Base-by-base conservation (phyloP, 768 basidiomycete species). In the Russula foetens region DNA sequence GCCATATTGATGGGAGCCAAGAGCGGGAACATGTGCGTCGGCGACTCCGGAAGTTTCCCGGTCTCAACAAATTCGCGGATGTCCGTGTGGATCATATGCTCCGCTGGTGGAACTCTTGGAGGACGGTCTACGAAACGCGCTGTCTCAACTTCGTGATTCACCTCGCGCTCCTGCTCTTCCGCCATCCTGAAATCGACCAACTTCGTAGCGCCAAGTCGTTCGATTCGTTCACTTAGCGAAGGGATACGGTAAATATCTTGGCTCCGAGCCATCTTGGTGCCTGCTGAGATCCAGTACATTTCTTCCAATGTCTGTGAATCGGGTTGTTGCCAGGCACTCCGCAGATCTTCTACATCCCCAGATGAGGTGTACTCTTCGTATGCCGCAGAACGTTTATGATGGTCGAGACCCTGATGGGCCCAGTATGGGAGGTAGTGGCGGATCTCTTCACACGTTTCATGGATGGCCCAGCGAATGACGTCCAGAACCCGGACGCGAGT, bases 161-260 rank as follows among this genome's bases (percentile, higher is more conserved):
- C 60, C 29, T 64, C 63, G 2, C 55, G 60, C 41, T 62, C 63
- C 9, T 64, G 63, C 21, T 64, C 63, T 47, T 64, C 63, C 17
- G 48, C 50, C 14, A 49, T 28, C 38, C 63, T 51, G 15, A 54
- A 56, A 41, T 62, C 56, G 15, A 33, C 12, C 14, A 45, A 12
- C 17, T 38, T 17, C 5, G 38, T 31, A 12, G 39, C 52, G 9
- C 60, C 51, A 15, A 64, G 60, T 38, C 4, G 29, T 21, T 57
- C 26, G 19, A 64, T 47, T 15, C 63, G 56, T 19, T 61, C 54
- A 21, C 12, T 21, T 1, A 63, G 11, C 0, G 49, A 50, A 5
- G 63, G 59, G n/a, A 61, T 31, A 14, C 24, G 4, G 8, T 14
- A n/a, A 7, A 14, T 1, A 60, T 56, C 7, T 15, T 1, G 56